Conservation (phyloP, 2,329 filamentous ascomycete genomes). For the Bipolaris zeicola region DNA sequence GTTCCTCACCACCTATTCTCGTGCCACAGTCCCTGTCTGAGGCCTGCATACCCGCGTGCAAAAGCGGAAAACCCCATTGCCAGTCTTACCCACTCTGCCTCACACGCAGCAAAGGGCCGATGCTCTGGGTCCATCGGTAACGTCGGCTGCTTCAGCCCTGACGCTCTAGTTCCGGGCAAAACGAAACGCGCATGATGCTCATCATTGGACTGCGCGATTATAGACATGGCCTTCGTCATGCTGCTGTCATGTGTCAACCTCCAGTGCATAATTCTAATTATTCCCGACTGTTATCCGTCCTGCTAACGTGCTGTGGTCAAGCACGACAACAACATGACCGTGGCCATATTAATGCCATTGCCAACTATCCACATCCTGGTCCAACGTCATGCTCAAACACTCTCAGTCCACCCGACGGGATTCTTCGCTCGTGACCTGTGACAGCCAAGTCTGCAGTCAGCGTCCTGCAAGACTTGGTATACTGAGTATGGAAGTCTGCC, state of each 20-base stretch:
- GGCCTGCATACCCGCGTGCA: constrained; percentile 20
- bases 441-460: neutral
- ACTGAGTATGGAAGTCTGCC: constrained; percentile 23
- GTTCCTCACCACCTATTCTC: constrained; percentile 11
- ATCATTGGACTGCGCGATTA: constrained; percentile 9
- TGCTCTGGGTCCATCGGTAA: constrained; percentile 9
- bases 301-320: neutral
- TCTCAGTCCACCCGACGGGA: neutral
- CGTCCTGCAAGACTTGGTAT: constrained; percentile 17
- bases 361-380: neutral
- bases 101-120: constrained; percentile 6
- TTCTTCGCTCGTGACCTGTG: neutral
- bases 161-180: constrained; percentile 16
- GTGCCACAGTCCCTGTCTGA: constrained; percentile 39
- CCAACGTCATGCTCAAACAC: neutral
- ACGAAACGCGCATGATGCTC: constrained; percentile 18
- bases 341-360: neutral
- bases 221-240: constrained; percentile 2
- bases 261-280: neutral
- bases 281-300: neutral
- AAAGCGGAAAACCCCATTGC: constrained; percentile 1
- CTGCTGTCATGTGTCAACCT: constrained; percentile 1
- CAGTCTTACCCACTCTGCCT: constrained; percentile 8
- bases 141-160: constrained; percentile 23
- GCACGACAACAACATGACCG: neutral